Conservation (phyloP, 345 rosid genomes). For the Luvunga scandens region DNA sequence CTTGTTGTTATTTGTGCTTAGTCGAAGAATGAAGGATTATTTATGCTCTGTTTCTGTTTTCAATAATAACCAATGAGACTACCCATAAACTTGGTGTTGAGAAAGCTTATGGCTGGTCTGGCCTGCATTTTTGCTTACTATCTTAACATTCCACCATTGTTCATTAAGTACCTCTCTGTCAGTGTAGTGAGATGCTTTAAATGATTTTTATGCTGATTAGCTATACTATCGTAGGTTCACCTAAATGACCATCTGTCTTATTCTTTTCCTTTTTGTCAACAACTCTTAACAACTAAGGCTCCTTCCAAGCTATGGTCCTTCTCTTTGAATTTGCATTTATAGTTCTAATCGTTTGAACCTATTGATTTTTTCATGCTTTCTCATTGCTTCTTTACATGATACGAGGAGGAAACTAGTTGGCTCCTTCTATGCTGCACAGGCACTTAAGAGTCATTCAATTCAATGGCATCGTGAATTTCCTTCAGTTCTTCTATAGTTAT, state of each 20-base stretch:
- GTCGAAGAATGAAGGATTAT: neutral
- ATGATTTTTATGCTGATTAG: neutral
- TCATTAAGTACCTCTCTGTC: neutral
- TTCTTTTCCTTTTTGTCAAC: neutral
- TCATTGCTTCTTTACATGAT: neutral
- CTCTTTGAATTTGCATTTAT: neutral
- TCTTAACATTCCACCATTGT: neutral
- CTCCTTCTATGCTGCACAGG: neutral
- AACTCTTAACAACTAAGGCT: neutral
- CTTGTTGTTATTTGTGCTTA: neutral
- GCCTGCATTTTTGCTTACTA: neutral
- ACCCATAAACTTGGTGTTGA: neutral
- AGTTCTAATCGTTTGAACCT: neutral
- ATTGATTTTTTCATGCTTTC: neutral
- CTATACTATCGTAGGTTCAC: neutral
- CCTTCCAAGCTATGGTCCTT: neutral
- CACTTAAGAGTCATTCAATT: neutral
- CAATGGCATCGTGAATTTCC: neutral
- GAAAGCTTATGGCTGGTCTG: neutral
- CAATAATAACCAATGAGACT: neutral
- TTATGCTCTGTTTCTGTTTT: neutral
- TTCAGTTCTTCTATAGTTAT: neutral
- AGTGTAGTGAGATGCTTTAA: neutral
- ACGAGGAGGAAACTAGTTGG: neutral
- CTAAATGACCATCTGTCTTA: neutral